Evolutionary conservation across 805 yeast species (phyloP).

Genomic region (Barnettozyma sucrosica): DNA sequence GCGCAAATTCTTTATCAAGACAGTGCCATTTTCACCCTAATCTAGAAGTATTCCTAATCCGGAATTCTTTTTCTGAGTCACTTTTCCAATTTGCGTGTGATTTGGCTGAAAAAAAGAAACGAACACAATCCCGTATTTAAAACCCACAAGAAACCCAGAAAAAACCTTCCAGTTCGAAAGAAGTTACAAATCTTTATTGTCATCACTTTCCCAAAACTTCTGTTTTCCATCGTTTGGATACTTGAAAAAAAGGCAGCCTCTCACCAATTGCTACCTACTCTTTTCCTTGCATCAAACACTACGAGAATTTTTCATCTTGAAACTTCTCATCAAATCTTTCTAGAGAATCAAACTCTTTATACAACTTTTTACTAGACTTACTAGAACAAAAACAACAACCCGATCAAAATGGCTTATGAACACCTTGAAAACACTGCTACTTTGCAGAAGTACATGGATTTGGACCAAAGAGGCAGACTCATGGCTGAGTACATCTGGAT

Average conservation of each 20-base stretch:
- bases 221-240: background rate
- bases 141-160: conserved; percentile 1
- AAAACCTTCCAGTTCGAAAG: background rate
- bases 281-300: background rate
- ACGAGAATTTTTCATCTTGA: background rate
- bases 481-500: conserved; percentile 98
- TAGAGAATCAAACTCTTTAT: background rate
- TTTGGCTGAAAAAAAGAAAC: conserved; percentile 6
- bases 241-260: background rate
- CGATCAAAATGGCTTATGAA: conserved; percentile 25
- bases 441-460: conserved; percentile 73
- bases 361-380: background rate
- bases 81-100: conserved; percentile 2
- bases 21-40: background rate
- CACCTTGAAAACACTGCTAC: conserved; percentile 69
- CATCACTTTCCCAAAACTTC: background rate
- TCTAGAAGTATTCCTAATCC: background rate
- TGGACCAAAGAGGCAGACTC: conserved; percentile 80
- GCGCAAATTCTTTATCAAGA: background rate
- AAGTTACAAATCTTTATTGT: background rate
- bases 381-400: conserved; percentile 2
- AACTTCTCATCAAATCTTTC: background rate
- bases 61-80: conserved; percentile 9
- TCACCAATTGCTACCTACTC: background rate
- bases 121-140: background rate